Conservation (phyloP, 1,284 basidiomycete genomes). For the Cutaneotrichosporon sp. region DNA sequence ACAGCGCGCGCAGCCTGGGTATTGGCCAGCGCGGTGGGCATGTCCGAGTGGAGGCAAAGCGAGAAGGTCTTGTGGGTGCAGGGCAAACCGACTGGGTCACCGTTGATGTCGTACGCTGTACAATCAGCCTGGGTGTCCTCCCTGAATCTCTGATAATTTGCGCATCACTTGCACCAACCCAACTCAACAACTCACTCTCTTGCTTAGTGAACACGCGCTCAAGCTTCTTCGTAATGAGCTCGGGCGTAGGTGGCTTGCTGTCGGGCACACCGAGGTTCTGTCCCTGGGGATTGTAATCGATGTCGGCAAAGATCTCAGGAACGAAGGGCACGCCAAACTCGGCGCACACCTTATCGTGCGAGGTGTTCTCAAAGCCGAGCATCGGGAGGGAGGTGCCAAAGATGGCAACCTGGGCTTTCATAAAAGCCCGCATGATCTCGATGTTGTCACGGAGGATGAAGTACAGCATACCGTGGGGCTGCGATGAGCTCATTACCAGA, state of each 20-base stretch:
- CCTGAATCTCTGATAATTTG: constrained; percentile 4
- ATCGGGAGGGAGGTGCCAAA: constrained; percentile 12
- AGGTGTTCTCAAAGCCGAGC: constrained; percentile 37
- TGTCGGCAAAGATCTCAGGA: constrained; percentile 36
- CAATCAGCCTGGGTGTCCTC: too few relatives aligned
- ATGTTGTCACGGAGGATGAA: constrained; percentile 37
- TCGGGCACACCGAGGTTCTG: constrained; percentile 27
- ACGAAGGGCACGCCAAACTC: constrained; percentile 40
- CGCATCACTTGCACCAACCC: constrained; percentile 13
- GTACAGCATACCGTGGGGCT: constrained; percentile 21
- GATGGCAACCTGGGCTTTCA: constrained; percentile 37
- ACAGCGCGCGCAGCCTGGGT: constrained; percentile 9
- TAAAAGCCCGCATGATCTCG: constrained; percentile 28
- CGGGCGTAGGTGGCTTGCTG: constrained; percentile 10
- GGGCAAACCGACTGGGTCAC: not conserved
- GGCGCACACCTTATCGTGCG: constrained; percentile 35
- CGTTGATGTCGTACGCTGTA: not conserved
- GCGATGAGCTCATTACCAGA: too few relatives aligned
- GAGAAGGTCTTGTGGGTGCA: not conserved
- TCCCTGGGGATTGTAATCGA: constrained; percentile 33
- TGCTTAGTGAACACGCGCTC: constrained; percentile 58
- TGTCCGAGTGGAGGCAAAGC: constrained; percentile 50
- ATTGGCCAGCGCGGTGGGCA: constrained; percentile 17
- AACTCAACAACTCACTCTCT: too few relatives aligned
- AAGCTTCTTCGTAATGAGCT: constrained; percentile 65